A percentile compares a stretch with the other conserved stretches of the same genome.
Evolutionary conservation across 805 yeast species (phyloP).

Genomic region (Wickerhamiella allomyrinae): DNA sequence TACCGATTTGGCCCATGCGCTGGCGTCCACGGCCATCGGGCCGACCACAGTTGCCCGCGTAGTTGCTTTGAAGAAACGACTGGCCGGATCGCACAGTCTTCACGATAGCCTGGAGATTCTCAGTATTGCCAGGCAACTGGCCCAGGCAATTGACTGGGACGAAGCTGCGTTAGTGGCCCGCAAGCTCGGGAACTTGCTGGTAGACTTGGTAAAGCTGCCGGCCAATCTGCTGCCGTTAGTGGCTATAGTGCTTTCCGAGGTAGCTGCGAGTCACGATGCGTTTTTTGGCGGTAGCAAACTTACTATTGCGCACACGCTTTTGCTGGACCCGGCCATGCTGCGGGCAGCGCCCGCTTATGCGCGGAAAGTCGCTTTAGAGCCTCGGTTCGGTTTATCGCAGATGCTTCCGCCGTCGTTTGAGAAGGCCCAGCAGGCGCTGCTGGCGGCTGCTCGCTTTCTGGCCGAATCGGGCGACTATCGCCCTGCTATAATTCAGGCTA

Average conservation of each 20-base stretch:
- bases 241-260: background rate
- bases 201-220: background rate
- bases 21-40: background rate
- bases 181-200: background rate
- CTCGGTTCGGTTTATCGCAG: background rate
- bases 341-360: background rate
- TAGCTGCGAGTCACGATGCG: background rate
- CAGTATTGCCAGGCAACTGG: background rate
- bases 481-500: background rate
- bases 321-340: background rate
- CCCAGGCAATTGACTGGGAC: background rate
- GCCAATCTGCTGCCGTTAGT: background rate
- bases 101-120: background rate
- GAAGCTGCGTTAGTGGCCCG: background rate
- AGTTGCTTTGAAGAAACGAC: background rate
- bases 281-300: background rate
- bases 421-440: background rate
- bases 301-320: background rate
- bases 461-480: background rate
- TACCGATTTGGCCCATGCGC: background rate
- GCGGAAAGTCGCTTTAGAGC: background rate
- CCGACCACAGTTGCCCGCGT: conserved; percentile 2
- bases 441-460: background rate
- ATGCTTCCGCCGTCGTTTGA: background rate
- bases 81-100: background rate